phyloP scores from a whole-genome alignment of 83 land plant genomes.

The Larix sibirica region DNA sequence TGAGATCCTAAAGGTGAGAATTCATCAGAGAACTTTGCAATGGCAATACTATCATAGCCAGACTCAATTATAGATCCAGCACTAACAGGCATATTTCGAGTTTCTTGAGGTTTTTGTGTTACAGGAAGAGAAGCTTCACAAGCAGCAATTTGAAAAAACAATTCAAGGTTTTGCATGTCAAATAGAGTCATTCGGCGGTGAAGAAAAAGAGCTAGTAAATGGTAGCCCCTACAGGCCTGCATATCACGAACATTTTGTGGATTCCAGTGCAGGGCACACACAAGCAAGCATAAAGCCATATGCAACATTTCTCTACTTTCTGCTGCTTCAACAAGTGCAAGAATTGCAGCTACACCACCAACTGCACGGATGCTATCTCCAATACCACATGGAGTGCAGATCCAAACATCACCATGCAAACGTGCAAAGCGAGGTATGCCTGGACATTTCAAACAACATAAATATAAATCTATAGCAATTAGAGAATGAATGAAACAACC shows the following conservation, averaged over 20 bases:
- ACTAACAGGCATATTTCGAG: constrained; percentile 24
- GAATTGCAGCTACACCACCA: constrained; percentile 91
- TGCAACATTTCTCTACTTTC: constrained; percentile 92
- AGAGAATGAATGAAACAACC: neutral
- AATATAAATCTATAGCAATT: neutral
- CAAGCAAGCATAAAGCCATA: constrained; percentile 81
- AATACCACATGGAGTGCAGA: constrained; percentile 84
- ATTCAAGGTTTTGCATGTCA: constrained; percentile 87
- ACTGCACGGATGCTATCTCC: constrained; percentile 83
- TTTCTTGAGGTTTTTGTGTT: constrained; percentile 35
- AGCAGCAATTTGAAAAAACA: constrained; percentile 94
- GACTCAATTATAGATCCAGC: constrained; percentile 30
- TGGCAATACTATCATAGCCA: constrained; percentile 49
- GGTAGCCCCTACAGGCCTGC: constrained; percentile 92
- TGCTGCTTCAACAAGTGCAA: constrained; percentile 95
- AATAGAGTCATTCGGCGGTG: constrained; percentile 83
- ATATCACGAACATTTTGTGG: constrained; percentile 88
- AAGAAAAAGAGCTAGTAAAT: constrained; percentile 88
- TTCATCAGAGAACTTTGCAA: constrained; percentile 65
- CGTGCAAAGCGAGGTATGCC: constrained; percentile 96
- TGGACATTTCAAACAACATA: constrained; percentile 25
- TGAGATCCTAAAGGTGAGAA: constrained; percentile 72
- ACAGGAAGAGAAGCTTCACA: constrained; percentile 89
- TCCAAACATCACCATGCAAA: constrained; percentile 79
- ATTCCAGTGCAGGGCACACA: constrained; percentile 80